Conservation (phyloP, 2,329 filamentous ascomycete genomes). For the Xylaria sp. region DNA sequence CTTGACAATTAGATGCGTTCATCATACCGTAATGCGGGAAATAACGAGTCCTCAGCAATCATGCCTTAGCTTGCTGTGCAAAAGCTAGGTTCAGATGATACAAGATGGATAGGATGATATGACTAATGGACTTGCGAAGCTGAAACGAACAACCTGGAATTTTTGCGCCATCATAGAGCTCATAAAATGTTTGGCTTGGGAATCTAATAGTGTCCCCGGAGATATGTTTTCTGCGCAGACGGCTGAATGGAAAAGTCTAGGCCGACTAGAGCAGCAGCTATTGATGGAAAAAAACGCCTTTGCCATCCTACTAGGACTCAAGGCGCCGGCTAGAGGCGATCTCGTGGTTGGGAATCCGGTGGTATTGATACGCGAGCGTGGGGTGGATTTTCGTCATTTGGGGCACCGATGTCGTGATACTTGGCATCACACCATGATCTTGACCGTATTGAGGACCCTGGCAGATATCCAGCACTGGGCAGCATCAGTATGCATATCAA, state of each 20-base stretch:
- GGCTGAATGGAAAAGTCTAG: constrained; percentile 6
- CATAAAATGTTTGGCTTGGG: neutral
- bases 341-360: neutral
- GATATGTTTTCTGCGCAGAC: neutral
- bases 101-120: neutral
- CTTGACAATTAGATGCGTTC: neutral
- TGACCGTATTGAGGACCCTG: constrained; percentile 10
- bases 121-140: neutral
- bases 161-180: neutral
- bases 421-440: constrained; percentile 25
- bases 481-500: constrained; percentile 12
- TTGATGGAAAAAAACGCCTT: constrained; percentile 1
- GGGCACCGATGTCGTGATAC: constrained; percentile 34
- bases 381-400: constrained; percentile 30
- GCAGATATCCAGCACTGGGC: constrained; percentile 1
- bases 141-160: neutral
- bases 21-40: neutral
- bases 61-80: neutral
- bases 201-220: neutral
- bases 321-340: neutral
- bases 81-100: neutral
- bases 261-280: neutral
- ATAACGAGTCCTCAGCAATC: neutral
- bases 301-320: constrained; percentile 14
- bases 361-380: neutral